Percentiles rank a stretch among this genome's conserved stretches.
Conservation (phyloP, 1,139 yeast genomes). For the Dujonia santamariae region DNA sequence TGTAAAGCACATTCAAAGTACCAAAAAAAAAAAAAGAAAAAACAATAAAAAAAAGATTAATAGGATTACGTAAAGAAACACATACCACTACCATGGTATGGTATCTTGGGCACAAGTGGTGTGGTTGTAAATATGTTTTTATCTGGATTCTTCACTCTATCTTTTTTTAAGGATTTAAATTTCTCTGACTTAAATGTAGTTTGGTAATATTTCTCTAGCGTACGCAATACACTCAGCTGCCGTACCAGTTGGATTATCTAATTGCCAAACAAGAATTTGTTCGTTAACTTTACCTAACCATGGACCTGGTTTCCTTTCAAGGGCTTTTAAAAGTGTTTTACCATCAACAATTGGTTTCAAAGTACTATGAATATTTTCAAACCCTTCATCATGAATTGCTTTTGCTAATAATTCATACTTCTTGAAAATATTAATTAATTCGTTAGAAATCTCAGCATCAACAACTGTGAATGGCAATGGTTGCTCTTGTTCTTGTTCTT, state of each 20-base stretch:
- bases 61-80: too few species aligned
- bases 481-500: constrained; percentile 10
- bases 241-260: constrained; percentile 60
- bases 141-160: not conserved
- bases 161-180: not conserved
- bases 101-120: not conserved
- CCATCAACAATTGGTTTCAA: constrained; percentile 68
- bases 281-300: constrained; percentile 67
- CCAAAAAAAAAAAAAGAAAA: too few species aligned
- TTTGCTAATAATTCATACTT: constrained; percentile 35
- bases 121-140: not conserved
- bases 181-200: constrained; percentile 7
- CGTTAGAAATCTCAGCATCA: not conserved
- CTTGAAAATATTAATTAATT: not conserved
- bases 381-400: constrained; percentile 21
- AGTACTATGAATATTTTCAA: constrained; percentile 37
- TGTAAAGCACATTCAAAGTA: too few species aligned
- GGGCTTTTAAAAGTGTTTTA: constrained; percentile 50
- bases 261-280: constrained; percentile 65
- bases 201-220: constrained; percentile 25
- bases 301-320: constrained; percentile 72
- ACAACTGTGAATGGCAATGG: constrained; percentile 6
- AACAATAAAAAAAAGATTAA: too few species aligned
- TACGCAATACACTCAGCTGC: constrained; percentile 53
- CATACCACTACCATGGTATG: too few species aligned